A percentile compares a stretch with the other conserved stretches of the same genome.
Conservation (phyloP, 176 grass and related monocot genomes). For the Puccinellia tenuiflora region DNA sequence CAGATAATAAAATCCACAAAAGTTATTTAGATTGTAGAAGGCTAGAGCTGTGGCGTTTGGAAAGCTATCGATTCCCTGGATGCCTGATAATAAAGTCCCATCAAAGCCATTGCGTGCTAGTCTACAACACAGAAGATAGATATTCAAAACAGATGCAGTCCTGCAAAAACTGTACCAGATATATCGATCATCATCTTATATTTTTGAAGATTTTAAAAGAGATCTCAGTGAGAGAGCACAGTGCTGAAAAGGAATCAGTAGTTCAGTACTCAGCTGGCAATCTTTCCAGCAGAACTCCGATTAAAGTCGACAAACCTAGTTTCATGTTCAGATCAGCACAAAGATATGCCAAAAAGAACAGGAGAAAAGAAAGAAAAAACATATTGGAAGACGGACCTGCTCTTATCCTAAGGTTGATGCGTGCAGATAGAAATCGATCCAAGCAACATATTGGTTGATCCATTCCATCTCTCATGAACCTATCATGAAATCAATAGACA, state of each 20-base stretch:
- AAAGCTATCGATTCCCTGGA: not conserved
- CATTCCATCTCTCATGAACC: not conserved
- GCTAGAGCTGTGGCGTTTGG: not conserved
- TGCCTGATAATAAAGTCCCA: not conserved
- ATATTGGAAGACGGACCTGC: not conserved
- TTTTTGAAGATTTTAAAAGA: not conserved
- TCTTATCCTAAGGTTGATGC: not conserved
- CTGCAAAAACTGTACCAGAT: not conserved
- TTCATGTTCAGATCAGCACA: not conserved
- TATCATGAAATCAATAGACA: not conserved
- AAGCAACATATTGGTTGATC: not conserved
- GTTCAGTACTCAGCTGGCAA: not conserved
- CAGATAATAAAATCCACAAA: not conserved
- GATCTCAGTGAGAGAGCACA: not conserved
- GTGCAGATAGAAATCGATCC: not conserved
- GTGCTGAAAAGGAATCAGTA: not conserved
- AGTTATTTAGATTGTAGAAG: not conserved
- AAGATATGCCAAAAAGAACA: not conserved
- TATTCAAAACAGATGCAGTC: slow-evolving; percentile 15
- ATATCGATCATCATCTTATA: not conserved
- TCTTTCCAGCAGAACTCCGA: not conserved
- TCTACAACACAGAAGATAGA: not conserved
- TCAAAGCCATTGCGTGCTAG: not conserved
- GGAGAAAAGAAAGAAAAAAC: not conserved
- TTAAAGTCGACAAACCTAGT: not conserved